phyloP scores from a whole-genome alignment of 2,329 filamentous ascomycete species.

The Iodosphaeria phyllophila region DNA sequence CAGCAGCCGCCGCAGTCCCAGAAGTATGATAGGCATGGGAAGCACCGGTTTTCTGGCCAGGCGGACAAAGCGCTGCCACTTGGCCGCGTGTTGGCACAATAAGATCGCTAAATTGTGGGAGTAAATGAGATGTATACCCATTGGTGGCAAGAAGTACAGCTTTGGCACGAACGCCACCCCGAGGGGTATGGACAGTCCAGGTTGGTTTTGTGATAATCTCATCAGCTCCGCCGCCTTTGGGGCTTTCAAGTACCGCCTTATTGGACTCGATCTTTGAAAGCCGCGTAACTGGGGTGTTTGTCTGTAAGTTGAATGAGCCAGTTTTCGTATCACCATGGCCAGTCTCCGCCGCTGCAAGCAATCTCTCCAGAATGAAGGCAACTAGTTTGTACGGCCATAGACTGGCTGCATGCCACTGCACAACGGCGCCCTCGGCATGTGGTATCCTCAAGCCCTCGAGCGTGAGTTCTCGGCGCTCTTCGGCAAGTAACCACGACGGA shows the following conservation, averaged over 20 bases:
- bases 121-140: slow-evolving; percentile 60
- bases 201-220: slow-evolving; percentile 5
- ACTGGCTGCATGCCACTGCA: slow-evolving; percentile 45
- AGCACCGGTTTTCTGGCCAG: slow-evolving; percentile 11
- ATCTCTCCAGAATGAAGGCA: slow-evolving; percentile 44
- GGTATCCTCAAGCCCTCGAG: slow-evolving; percentile 35
- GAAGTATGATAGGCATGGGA: no score
- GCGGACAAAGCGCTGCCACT: slow-evolving; percentile 46
- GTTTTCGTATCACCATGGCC: no score
- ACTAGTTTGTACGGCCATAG: slow-evolving; percentile 79
- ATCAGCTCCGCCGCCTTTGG: slow-evolving; percentile 5
- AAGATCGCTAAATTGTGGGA: slow-evolving; percentile 49
- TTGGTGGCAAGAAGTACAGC: slow-evolving; percentile 67
- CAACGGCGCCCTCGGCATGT: slow-evolving; percentile 40
- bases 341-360: slow-evolving; percentile 20
- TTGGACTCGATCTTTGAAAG: slow-evolving; percentile 19
- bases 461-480: slow-evolving; percentile 11
- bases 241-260: no score
- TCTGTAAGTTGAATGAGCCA: slow-evolving; percentile 70
- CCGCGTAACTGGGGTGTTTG: slow-evolving; percentile 43
- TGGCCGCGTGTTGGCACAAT: slow-evolving; percentile 65
- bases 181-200: slow-evolving; percentile 48
- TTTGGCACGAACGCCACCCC: slow-evolving; percentile 44
- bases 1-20: no score
- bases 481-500: slow-evolving; percentile 7